phyloP scores from a whole-genome alignment of 257 asterid species.

The Nicotiana tabacum region DNA sequence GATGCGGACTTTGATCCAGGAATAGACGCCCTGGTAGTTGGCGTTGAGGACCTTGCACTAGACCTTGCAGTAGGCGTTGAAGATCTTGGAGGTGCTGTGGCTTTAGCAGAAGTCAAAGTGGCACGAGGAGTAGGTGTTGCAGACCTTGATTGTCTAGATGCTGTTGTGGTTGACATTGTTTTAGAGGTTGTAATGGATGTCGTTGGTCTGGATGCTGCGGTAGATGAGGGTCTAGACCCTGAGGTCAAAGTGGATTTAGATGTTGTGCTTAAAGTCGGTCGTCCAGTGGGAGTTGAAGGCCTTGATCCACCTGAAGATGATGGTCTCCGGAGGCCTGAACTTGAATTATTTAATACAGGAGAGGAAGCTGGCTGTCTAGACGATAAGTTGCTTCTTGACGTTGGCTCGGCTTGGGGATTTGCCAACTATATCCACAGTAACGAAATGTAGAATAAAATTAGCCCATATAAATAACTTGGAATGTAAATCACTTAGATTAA shows the following conservation, averaged over 20 bases:
- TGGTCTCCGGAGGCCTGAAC: conserved; percentile 68
- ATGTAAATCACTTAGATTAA: background rate
- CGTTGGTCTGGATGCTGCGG: conserved; percentile 38
- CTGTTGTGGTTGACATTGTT: conserved; percentile 27
- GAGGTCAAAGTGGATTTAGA: background rate
- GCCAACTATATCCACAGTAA: conserved; percentile 1
- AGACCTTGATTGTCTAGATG: conserved; percentile 69
- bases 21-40: conserved; percentile 51
- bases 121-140: conserved; percentile 76
- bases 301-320: conserved; percentile 91
- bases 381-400: conserved; percentile 53
- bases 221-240: conserved; percentile 43
- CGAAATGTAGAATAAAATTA: background rate
- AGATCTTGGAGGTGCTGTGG: conserved; percentile 70
- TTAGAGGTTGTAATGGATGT: conserved; percentile 27
- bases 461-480: background rate
- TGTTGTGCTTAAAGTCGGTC: conserved; percentile 51
- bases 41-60: conserved; percentile 69
- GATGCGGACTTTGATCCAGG: conserved; percentile 66
- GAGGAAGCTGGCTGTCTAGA: conserved; percentile 54
- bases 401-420: conserved; percentile 35
- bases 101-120: conserved; percentile 43
- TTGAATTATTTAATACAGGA: conserved; percentile 58
- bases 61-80: conserved; percentile 82
- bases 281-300: conserved; percentile 88